Evolutionary conservation across 768 basidiomycete genomes (phyloP), one percentile per base, ranked within the genome.

Genomic region (Cystobasidium tubakii): DNA sequence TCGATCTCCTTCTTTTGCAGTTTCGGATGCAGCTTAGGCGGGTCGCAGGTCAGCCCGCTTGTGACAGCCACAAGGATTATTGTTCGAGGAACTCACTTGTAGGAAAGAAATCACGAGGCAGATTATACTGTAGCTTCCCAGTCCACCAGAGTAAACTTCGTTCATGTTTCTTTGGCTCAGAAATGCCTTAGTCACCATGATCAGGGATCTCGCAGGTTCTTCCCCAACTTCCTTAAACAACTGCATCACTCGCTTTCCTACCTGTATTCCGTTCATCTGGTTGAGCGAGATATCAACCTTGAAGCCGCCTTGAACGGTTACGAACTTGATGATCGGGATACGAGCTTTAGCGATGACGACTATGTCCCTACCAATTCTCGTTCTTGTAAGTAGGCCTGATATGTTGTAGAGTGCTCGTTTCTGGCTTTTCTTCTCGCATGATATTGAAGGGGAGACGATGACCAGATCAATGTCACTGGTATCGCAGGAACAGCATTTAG

Each of bases 271-370:
- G 76, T 91, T 92, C 13, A 83, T 85, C 82, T 95, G 92, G 81
- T 97, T 97, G 73, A 97, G 84, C 79, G 90, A 92, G 79, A 98
- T 90, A 79, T 99, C 95, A 76, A 99, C 91, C 73, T 90, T 86
- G 79, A 96, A 87, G 72, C 70, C 74, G 80, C 84, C 93, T 75
- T 88, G 86, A 10, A 83, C 85, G 1, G 94, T 92, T 70, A 90
- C 83, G 80, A 98, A 96, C 82, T 99, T 99, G 81, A 99, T 85
- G 80, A 99, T 97, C 34, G 96, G 96, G 7, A 98, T 94, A 82
- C 88, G 90, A 66, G 96, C 94, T 83, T 88, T 92, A 33, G 89
- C 88, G 76, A 99, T 92, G 81, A 97, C 88, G 33, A 89, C 88
- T 44, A 97, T 90, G 54, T 87, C 86, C 64, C 85, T 54, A 0